Evolutionary conservation across 23 red algal species (phyloP).

Genomic region (Chondrus crispus): DNA sequence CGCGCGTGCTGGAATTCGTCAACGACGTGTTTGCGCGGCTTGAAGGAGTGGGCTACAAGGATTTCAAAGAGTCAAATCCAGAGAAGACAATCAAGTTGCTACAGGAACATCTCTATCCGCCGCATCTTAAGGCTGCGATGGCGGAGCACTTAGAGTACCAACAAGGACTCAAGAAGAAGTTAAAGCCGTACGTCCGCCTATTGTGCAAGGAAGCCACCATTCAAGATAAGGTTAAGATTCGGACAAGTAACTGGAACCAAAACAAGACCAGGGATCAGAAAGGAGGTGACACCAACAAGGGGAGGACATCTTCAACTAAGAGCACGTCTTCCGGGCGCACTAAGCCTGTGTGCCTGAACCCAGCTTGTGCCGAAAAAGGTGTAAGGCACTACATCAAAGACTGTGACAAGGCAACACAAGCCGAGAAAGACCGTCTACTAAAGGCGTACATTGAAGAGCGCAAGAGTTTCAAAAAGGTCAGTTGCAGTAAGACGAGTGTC

Average conservation of each 20-base stretch:
- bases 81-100: neutral
- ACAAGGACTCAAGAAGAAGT: neutral
- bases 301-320: too few relatives aligned
- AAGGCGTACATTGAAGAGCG: neutral
- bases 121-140: neutral
- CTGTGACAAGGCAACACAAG: neutral
- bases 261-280: neutral
- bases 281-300: neutral
- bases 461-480: too few relatives aligned
- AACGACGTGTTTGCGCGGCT: neutral
- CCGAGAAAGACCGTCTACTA: neutral
- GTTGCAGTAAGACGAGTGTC: too few relatives aligned
- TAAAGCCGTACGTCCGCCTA: neutral
- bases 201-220: neutral
- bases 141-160: neutral
- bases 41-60: neutral
- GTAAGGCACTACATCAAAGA: neutral
- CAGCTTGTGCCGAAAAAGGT: too few relatives aligned
- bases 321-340: too few relatives aligned
- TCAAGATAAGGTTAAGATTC: too few relatives aligned
- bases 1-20: neutral
- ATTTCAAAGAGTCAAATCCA: neutral
- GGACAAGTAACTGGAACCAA: too few relatives aligned
- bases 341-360: too few relatives aligned
- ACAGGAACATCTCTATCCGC: neutral